Percentiles rank a stretch among this genome's conserved stretches.
These are phyloP conservation scores for Yamadazyma siamensis DNA, from an alignment of 1,139 yeast species.

Conservation along the genomic window DNA sequence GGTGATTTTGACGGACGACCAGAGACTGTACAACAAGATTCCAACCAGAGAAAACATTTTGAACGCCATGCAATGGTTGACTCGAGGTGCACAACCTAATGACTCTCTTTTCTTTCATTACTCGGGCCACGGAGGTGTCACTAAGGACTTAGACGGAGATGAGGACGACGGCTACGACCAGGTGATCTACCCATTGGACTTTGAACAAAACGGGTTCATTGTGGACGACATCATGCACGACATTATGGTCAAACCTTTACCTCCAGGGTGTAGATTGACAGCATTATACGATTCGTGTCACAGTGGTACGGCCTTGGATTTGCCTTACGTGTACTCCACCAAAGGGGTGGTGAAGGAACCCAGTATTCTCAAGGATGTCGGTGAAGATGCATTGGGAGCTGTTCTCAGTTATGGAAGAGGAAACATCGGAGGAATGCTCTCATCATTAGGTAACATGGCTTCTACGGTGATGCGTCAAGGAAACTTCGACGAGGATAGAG, in stretches of 20 bases:
- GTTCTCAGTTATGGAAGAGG: constrained; percentile 72
- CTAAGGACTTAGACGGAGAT: constrained; percentile 79
- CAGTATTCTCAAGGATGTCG: constrained; percentile 80
- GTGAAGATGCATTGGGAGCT: constrained; percentile 69
- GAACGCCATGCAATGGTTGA: constrained; percentile 91
- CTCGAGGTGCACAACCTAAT: constrained; percentile 77
- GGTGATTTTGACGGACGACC: constrained; percentile 81
- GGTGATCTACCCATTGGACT: constrained; percentile 88
- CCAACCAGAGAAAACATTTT: constrained; percentile 80
- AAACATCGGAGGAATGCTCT: constrained; percentile 53
- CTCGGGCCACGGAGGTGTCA: constrained; percentile 93
- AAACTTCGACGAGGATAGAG: constrained; percentile 25
- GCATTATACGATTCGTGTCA: constrained; percentile 93
- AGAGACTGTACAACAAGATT: constrained; percentile 54
- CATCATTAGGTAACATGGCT: constrained; percentile 46
- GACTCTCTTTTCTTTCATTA: constrained; percentile 84
- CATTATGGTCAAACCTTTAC: constrained; percentile 72
- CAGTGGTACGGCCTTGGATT: constrained; percentile 85
- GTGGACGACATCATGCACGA: constrained; percentile 85
- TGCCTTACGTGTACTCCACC: constrained; percentile 87
- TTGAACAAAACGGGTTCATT: constrained; percentile 67
- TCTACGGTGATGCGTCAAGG: constrained; percentile 34
- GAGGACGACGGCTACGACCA: constrained; percentile 90
- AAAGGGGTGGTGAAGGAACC: constrained; percentile 91
- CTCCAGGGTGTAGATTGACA: constrained; percentile 81